Conservation (phyloP, 352 stramenopile species). For the Pythium vanterpoolii region DNA sequence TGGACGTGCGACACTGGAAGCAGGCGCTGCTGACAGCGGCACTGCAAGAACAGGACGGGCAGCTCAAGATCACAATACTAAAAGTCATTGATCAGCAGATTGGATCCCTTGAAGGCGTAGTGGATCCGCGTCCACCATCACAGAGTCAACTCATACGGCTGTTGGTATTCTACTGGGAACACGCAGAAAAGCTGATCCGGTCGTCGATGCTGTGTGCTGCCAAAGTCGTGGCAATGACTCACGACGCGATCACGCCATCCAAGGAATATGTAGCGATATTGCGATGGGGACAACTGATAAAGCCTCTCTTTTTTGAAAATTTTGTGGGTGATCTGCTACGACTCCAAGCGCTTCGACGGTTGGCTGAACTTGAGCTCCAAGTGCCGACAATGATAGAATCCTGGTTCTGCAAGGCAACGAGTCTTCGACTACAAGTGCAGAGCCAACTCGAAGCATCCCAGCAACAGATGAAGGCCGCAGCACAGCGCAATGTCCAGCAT, state of each 20-base stretch:
- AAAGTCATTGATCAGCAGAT: conserved; percentile 21
- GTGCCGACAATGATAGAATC: background rate
- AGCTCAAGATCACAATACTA: conserved; percentile 30
- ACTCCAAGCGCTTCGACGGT: conserved; percentile 27
- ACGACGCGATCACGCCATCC: conserved; percentile 10
- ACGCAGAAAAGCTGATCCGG: conserved; percentile 30
- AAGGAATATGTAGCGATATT: conserved; percentile 32
- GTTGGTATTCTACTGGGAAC: conserved; percentile 39
- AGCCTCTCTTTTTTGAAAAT: conserved; percentile 41
- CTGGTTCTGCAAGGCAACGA: background rate
- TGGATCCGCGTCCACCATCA: background rate
- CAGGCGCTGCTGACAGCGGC: conserved; percentile 32
- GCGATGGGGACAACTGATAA: conserved; percentile 37
- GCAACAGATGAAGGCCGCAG: background rate
- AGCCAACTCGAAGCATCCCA: background rate
- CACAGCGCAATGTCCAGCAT: background rate
- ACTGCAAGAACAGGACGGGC: conserved; percentile 26
- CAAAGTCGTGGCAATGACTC: conserved; percentile 34
- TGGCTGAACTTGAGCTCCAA: conserved; percentile 28
- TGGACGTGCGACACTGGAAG: conserved; percentile 31
- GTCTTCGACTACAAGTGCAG: background rate
- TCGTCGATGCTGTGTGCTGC: conserved; percentile 39
- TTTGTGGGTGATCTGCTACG: conserved; percentile 29
- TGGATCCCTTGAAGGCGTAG: background rate
- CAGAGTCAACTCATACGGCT: conserved; percentile 24